Evolutionary conservation across 768 basidiomycete species (phyloP), one percentile per base, ranked within the genome.

Genomic region (Auriculariales sp.): DNA sequence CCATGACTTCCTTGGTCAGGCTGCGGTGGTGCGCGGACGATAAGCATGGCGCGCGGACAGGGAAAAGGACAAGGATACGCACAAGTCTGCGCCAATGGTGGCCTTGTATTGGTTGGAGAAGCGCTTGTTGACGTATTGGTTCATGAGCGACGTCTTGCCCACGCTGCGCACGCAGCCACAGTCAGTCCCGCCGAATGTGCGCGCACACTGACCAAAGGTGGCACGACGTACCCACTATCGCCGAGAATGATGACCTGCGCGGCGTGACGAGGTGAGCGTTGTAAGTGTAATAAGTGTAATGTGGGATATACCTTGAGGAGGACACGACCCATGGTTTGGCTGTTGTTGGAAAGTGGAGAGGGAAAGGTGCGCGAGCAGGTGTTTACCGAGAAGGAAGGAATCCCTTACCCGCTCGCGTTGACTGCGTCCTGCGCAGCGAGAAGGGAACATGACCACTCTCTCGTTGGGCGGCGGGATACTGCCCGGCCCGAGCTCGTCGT

Each of bases 61-160:
- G 51, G 53, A 42, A 45, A 39, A 49, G 36, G 56, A 51, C 46
- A 42, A 46, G 46, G 56, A n/a, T n/a, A 74, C 87, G 53, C 68
- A 90, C 88, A 93, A 93, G 76, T 93, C 90, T 52, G 91, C 91
- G 52, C 91, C 91, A 62, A 94, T 94, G 54, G 95, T 98, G 15
- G 95, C 95, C 71, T 98, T 98, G 78, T 99, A 99, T 70, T 97
- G 94, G 70, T 93, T 95, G 66, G 87, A 91, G 68, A 98, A 99
- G 54, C 95, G 85, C 68, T 97, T 98, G 79, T 97, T 98, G 56
- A 99, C 95, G 71, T 95, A 98, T 70, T 99, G 95, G 72, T 97
- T 97, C 95, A 99, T 99, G 59, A 99, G 83, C 27, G 94, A 98
- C 34, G 95, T 98, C 83, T 98, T 98, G 35, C 93, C 94, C 65